Conservation (phyloP, 2,329 filamentous ascomycete genomes). For the Tolypocladium nubicola region DNA sequence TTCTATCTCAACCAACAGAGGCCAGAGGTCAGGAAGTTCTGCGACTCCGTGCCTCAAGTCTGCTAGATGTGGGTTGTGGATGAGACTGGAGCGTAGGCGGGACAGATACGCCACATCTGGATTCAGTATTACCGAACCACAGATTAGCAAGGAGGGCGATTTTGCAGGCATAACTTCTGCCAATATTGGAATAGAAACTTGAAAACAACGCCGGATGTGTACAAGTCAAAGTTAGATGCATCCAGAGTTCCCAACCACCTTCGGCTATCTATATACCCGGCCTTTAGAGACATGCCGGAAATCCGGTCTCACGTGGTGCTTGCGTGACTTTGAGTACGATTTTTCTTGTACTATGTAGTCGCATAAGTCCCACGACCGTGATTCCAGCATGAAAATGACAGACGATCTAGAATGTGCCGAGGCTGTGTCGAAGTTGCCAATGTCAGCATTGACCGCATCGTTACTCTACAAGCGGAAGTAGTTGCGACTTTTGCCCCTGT, state of each 20-base stretch:
- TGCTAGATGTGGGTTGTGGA: background rate
- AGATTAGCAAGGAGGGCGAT: background rate
- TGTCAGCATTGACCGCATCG: no score
- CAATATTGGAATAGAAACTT: background rate
- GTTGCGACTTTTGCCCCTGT: background rate
- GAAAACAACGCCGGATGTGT: background rate
- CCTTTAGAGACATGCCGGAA: background rate
- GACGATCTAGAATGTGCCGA: background rate
- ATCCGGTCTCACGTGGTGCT: background rate
- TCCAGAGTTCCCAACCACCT: background rate
- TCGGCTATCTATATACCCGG: background rate
- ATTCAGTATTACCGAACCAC: background rate
- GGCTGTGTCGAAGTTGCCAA: background rate
- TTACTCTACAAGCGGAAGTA: background rate
- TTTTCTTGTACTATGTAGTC: background rate
- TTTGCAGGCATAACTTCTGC: background rate
- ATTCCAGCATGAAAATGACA: background rate
- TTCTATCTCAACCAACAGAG: background rate
- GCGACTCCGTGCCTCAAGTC: background rate
- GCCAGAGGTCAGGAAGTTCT: background rate
- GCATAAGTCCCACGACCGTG: background rate
- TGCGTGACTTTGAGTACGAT: background rate
- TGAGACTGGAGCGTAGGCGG: background rate
- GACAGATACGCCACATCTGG: background rate
- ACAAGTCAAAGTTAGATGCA: background rate